Evolutionary conservation across 441 rosid genomes (phyloP).

Genomic region (Gossypium gossypioides): DNA sequence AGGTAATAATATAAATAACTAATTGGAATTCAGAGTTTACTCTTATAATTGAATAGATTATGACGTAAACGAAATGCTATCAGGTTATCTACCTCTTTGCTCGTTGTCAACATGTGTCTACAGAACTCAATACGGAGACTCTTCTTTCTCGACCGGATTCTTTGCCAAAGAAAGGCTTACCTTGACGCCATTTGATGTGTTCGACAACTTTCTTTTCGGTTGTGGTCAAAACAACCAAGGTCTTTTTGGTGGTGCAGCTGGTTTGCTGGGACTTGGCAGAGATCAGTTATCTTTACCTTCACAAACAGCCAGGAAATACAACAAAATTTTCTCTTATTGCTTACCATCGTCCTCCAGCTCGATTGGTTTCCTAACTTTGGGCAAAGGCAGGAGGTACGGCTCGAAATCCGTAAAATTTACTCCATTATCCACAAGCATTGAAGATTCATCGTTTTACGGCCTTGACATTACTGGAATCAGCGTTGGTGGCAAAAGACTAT

Average conservation of each 20-base stretch:
- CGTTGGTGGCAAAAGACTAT: slow-evolving; percentile 34
- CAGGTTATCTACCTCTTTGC: slow-evolving; percentile 48
- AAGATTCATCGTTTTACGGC: slow-evolving; percentile 38
- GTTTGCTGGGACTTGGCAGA: slow-evolving; percentile 71
- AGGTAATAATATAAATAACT: slow-evolving; percentile 20
- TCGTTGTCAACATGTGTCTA: slow-evolving; percentile 50
- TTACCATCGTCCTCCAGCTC: slow-evolving; percentile 53
- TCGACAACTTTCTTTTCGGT: slow-evolving; percentile 47
- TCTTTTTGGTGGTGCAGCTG: slow-evolving; percentile 53
- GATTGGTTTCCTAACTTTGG: slow-evolving; percentile 68
- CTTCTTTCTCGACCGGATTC: slow-evolving; percentile 53
- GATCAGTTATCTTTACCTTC: slow-evolving; percentile 49
- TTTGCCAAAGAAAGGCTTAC: slow-evolving; percentile 50
- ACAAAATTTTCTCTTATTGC: slow-evolving; percentile 65
- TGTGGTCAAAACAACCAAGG: slow-evolving; percentile 70
- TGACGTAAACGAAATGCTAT: background rate
- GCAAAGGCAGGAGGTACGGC: slow-evolving; percentile 13
- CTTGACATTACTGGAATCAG: slow-evolving; percentile 34
- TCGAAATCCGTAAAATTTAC: slow-evolving; percentile 44
- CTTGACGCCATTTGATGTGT: slow-evolving; percentile 32
- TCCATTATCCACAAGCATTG: slow-evolving; percentile 34
- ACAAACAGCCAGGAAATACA: slow-evolving; percentile 54
- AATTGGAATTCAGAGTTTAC: too few species aligned
- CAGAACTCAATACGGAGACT: slow-evolving; percentile 62
- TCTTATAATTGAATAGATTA: too few species aligned